Evolutionary conservation across 495 filamentous ascomycete species (phyloP).

Genomic region (Podospora pseudopauciseta): DNA sequence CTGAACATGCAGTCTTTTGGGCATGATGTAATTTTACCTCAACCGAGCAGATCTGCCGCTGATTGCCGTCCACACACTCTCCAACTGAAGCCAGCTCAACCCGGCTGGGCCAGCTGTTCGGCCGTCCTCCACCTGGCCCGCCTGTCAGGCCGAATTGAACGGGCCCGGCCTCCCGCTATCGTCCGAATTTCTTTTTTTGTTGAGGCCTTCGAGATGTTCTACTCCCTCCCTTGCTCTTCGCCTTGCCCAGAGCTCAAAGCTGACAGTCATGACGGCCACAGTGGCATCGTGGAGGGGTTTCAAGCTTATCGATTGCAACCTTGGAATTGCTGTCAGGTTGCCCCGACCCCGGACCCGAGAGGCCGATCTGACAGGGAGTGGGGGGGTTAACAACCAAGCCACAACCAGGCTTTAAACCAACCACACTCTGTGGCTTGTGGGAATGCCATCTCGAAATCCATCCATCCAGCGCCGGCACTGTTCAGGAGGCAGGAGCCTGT

Average conservation of each 20-base stretch:
- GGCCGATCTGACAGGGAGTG: neutral
- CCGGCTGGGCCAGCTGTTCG: neutral
- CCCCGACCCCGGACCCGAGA: too few species aligned
- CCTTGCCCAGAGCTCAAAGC: neutral
- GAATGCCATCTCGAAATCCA: neutral
- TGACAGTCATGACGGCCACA: neutral
- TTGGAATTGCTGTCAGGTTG: neutral
- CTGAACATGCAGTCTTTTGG: neutral
- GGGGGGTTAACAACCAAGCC: neutral
- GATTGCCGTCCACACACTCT: slow-evolving; percentile 10
- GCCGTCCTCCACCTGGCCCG: slow-evolving; percentile 7
- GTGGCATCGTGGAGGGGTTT: neutral
- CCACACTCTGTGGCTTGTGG: neutral
- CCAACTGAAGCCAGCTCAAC: slow-evolving; percentile 1
- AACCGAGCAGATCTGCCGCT: slow-evolving; percentile 13
- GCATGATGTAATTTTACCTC: slow-evolving; percentile 18
- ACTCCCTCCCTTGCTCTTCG: neutral
- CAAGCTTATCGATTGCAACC: neutral
- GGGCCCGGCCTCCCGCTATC: slow-evolving; percentile 5
- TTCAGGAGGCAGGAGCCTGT: neutral
- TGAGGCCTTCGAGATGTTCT: neutral
- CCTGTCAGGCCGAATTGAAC: slow-evolving; percentile 8
- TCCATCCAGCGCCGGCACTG: neutral
- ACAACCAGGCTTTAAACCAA: neutral
- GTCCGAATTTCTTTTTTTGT: neutral